Conservation (phyloP, 2,329 filamentous ascomycete species). For the Pestalotiopsis sp. region DNA sequence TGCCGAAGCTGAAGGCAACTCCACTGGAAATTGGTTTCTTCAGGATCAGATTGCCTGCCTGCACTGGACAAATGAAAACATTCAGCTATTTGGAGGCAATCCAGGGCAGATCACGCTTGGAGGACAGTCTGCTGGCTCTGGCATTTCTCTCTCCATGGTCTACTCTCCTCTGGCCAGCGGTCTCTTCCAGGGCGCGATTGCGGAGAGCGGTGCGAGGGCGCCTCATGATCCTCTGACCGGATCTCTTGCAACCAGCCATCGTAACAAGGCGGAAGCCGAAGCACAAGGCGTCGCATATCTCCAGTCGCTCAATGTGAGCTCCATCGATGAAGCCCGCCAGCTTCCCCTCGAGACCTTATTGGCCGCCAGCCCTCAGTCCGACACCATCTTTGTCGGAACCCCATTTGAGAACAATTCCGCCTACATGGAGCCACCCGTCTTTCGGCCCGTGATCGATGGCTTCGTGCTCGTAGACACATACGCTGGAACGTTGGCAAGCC, state of each 20-base stretch:
- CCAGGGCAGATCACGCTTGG: constrained; percentile 19
- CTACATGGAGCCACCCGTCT: constrained; percentile 27
- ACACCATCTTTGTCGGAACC: constrained; percentile 27
- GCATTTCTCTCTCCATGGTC: constrained; percentile 25
- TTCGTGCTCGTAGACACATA: constrained; percentile 31
- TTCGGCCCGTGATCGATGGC: constrained; percentile 31
- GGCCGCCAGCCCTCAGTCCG: constrained; percentile 18
- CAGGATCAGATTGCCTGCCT: constrained; percentile 26
- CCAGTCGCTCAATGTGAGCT: constrained; percentile 21
- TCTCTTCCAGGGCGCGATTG: constrained; percentile 30
- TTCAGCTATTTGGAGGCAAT: constrained; percentile 24
- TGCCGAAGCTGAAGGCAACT: constrained; percentile 26
- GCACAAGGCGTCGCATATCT: constrained; percentile 21
- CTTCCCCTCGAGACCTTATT: constrained; percentile 21
- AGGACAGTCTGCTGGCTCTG: constrained; percentile 20
- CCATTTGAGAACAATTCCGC: constrained; percentile 23
- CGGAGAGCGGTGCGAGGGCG: constrained; percentile 34
- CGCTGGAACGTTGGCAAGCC: constrained; percentile 17
- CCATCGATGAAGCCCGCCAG: constrained; percentile 23
- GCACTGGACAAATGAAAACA: constrained; percentile 13
- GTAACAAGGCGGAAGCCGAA: constrained; percentile 24
- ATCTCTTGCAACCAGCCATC: constrained; percentile 28
- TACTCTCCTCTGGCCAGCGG: constrained; percentile 26
- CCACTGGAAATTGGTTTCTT: constrained; percentile 31
- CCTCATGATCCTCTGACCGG: constrained; percentile 31